A percentile compares a stretch with the other conserved stretches of the same genome.
Conservation (phyloP, 148 eudicot species). For the Vaccinium corymbosum region DNA sequence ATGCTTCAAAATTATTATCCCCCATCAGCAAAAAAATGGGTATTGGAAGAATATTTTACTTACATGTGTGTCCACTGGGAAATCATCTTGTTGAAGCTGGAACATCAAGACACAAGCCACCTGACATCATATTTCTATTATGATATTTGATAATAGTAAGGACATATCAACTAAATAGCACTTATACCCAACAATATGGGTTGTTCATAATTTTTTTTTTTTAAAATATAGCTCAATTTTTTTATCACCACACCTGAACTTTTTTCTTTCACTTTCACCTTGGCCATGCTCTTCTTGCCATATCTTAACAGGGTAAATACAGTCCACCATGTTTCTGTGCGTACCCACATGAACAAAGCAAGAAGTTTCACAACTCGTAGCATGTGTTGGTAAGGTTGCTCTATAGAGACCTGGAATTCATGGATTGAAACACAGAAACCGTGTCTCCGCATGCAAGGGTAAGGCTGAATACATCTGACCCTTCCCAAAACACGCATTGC, state of each 20-base stretch:
- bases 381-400: neutral
- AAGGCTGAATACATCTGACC: neutral
- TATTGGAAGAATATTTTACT: conserved; percentile 17
- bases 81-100: conserved; percentile 72
- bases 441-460: neutral
- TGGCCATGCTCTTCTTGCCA: neutral
- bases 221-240: neutral
- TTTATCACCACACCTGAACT: neutral
- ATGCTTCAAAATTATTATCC: conserved; percentile 9
- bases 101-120: conserved; percentile 90
- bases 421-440: neutral
- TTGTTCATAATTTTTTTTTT: neutral
- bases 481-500: neutral
- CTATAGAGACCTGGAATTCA: neutral
- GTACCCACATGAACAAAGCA: neutral
- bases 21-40: conserved; percentile 3
- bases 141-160: neutral
- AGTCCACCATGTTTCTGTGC: neutral
- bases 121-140: conserved; percentile 39
- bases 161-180: neutral
- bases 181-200: neutral
- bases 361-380: neutral
- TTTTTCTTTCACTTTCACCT: neutral
- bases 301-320: neutral
- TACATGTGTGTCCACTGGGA: conserved; percentile 93